phyloP scores from a whole-genome alignment of 73 alveolate genomes.

The Paraurostyla sp. region DNA sequence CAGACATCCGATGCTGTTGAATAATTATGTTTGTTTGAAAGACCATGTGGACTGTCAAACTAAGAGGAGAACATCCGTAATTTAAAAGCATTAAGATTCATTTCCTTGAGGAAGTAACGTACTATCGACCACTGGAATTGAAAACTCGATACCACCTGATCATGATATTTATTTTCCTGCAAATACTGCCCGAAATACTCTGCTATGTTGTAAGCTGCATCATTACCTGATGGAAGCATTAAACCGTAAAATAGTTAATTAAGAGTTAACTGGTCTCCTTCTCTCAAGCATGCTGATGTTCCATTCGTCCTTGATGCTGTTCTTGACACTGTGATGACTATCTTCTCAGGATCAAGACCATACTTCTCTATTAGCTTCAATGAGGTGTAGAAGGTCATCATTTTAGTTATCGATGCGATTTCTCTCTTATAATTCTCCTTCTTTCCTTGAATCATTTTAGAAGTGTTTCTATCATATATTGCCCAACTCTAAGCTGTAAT shows the following conservation, averaged over 20 bases:
- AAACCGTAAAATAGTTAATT: conserved; percentile 66
- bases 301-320: conserved; percentile 59
- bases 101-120: conserved; percentile 59
- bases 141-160: not conserved
- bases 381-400: conserved; percentile 71
- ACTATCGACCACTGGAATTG: conserved; percentile 8
- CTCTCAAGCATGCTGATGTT: conserved; percentile 71
- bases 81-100: conserved; percentile 58
- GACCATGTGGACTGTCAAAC: conserved; percentile 82
- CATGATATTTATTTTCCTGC: conserved; percentile 17
- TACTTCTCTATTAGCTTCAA: conserved; percentile 44
- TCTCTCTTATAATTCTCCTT: conserved; percentile 65
- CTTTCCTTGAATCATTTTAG: conserved; percentile 58
- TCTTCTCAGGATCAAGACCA: conserved; percentile 7
- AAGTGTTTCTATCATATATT: conserved; percentile 51
- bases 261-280: conserved; percentile 59
- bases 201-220: conserved; percentile 75
- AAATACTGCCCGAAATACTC: conserved; percentile 67
- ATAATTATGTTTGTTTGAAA: conserved; percentile 24
- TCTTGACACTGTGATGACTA: conserved; percentile 51
- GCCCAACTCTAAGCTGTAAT: conserved; percentile 76
- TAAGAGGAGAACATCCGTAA: conserved; percentile 23
- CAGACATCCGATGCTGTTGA: conserved; percentile 76
- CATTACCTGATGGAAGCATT: conserved; percentile 79
- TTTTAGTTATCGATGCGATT: conserved; percentile 73